Conservation (phyloP, 2,329 filamentous ascomycete species). For the Colletotrichum abscissum region DNA sequence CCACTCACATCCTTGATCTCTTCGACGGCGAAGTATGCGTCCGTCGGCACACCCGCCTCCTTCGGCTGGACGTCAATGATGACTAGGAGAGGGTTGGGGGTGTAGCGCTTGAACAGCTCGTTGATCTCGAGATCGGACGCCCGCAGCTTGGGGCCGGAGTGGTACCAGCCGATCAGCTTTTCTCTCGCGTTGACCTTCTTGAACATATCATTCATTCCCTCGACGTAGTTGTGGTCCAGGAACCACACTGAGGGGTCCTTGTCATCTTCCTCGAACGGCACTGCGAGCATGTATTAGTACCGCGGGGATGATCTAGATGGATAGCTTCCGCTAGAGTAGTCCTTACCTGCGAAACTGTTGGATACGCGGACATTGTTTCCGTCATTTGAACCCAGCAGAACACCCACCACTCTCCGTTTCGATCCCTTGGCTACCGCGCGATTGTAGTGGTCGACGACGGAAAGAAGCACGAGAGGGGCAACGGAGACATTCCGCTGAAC, state of each 20-base stretch:
- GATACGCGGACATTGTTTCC: conserved; percentile 96
- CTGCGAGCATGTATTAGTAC: conserved; percentile 57
- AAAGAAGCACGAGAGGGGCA: conserved; percentile 96
- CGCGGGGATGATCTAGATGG: conserved; percentile 24
- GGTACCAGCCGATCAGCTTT: conserved; percentile 99
- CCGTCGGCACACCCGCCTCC: conserved; percentile 96
- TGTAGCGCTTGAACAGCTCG: conserved; percentile 99
- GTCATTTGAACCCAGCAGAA: conserved; percentile 94
- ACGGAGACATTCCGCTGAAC: conserved; percentile 96
- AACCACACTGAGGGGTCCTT: conserved; percentile 99
- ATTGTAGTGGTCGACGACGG: conserved; percentile 98
- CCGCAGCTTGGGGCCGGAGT: conserved; percentile 95
- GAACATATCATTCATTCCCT: conserved; percentile 99
- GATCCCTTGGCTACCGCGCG: conserved; percentile 90
- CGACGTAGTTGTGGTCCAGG: conserved; percentile 98
- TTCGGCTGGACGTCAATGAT: conserved; percentile 99
- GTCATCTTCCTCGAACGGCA: conserved; percentile 98
- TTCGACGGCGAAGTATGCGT: conserved; percentile 98
- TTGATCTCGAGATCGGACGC: conserved; percentile 99
- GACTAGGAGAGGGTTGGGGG: conserved; percentile 92
- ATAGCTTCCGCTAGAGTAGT: conserved; percentile 7
- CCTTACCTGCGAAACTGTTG: conserved; percentile 95
- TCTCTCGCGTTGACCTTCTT: conserved; percentile 99
- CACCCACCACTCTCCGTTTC: conserved; percentile 88
- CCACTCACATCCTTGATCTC: conserved; percentile 96